Evolutionary conservation across 768 basidiomycete species (phyloP), one percentile per base, ranked within the genome.

Genomic region (Tubosaeta sp.): DNA sequence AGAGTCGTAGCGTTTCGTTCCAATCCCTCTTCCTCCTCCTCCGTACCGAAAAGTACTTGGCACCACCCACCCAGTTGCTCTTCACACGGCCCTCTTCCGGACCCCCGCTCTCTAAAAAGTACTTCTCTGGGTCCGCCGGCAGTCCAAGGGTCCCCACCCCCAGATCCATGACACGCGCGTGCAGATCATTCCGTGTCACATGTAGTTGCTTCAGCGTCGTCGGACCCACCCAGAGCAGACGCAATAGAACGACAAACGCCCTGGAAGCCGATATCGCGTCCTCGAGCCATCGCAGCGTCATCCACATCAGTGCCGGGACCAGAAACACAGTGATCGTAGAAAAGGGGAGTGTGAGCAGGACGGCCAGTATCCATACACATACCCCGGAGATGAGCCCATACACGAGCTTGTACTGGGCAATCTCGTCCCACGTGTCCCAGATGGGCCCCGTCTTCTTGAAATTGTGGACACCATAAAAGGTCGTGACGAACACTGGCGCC

Each of bases 361-460:
- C 69, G 12, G 78, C 69, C 16, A 65, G 53, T 30, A 75, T 47
- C 81, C 88, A 91, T 27, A 91, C 87, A 46, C 76, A 70, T 4
- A 87, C 52, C 1, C 89, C 90, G 0, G 89, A 84, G 9, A 83
- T 59, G 30, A 94, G 76, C 10, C 92, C 92, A 59, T 90, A 90
- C 19, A 86, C 80, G 47, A 93, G 82, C 65, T 92, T 93, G 68
- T 90, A 88, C 63, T 93, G 88, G 11, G 90, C 88, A 55, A 93
- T 90, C 65, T 93, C 90, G 60, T 93, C 91, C 78, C 82, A 91
- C 0, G 88, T 91, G 62, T 93, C 87, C 73, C 86, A 87, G 32
- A 87, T 77, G 1, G 89, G 89, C 0, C 90, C 90, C 0, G 79
- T 84, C 69, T 83, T 85, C 69, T 87, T 89, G 75, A 88, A 88